Percentiles rank a stretch among this genome's conserved stretches.
These are phyloP conservation scores for Paramecium sexaurelia DNA, from an alignment of 73 alveolate species.

Conservation along the genomic window DNA sequence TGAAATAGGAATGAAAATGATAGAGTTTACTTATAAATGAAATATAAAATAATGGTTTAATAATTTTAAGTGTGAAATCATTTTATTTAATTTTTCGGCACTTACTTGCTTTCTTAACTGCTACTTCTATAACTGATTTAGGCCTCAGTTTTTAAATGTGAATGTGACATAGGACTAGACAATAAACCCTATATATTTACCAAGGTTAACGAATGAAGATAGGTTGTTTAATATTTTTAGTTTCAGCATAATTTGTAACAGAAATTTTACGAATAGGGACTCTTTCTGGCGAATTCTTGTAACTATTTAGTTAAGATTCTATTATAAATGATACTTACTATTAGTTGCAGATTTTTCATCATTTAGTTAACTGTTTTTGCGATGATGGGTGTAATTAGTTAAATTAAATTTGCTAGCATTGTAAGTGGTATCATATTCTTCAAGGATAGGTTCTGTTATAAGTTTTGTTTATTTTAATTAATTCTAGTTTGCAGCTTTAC, in stretches of 20 bases:
- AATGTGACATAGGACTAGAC: not conserved
- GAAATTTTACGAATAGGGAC: not conserved
- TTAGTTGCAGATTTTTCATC: not conserved
- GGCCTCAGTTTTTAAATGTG: not conserved
- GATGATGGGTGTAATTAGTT: not conserved
- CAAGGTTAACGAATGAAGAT: not conserved
- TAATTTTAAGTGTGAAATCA: not conserved
- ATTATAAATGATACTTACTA: not conserved
- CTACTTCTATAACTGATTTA: conserved; percentile 3
- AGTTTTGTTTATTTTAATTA: not conserved
- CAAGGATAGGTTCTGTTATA: not conserved
- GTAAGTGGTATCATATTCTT: not conserved
- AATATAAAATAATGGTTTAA: not conserved
- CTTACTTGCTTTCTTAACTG: conserved; percentile 5
- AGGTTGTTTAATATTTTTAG: not conserved
- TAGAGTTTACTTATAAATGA: not conserved
- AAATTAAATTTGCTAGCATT: not conserved
- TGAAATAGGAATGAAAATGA: not conserved
- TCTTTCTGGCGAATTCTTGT: not conserved
- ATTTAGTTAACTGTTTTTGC: not conserved
- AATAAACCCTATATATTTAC: not conserved
- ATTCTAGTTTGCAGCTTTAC: not conserved
- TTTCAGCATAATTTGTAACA: not conserved
- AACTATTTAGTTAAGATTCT: not conserved
- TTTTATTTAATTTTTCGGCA: not conserved